Conservation (phyloP, 1,284 basidiomycete species). For the Sporisorium iseilematis-ciliati region DNA sequence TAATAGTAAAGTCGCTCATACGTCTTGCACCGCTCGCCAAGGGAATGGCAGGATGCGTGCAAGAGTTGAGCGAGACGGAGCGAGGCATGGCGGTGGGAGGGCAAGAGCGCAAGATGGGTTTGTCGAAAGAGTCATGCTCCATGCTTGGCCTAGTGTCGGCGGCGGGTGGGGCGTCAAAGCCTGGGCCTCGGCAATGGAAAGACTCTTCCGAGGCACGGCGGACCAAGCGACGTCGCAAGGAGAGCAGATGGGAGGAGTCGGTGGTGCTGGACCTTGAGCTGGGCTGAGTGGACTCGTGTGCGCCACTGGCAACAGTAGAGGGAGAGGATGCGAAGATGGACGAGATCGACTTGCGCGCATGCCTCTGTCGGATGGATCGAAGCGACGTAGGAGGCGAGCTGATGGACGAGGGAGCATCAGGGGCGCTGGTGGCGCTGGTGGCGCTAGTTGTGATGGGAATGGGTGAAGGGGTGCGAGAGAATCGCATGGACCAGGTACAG, state of each 20-base stretch:
- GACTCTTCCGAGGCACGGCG: slow-evolving; percentile 29
- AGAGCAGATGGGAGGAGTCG: neutral
- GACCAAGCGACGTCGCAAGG: slow-evolving; percentile 11
- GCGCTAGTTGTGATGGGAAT: neutral
- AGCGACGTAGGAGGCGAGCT: slow-evolving; percentile 23
- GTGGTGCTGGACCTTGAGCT: neutral
- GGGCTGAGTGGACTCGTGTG: neutral
- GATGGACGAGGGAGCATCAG: neutral
- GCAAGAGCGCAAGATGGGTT: slow-evolving; percentile 4
- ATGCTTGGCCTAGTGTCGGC: slow-evolving; percentile 19
- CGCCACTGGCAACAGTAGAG: neutral
- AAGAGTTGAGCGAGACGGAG: slow-evolving; percentile 17
- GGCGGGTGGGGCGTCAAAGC: slow-evolving; percentile 26
- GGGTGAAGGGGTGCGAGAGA: slow-evolving; percentile 14
- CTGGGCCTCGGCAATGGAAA: slow-evolving; percentile 35
- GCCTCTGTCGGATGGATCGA: slow-evolving; percentile 35
- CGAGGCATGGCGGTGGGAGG: slow-evolving; percentile 5
- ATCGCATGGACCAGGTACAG: slow-evolving; percentile 16
- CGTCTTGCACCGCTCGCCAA: slow-evolving; percentile 11
- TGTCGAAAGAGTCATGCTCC: neutral
- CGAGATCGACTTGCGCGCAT: slow-evolving; percentile 28
- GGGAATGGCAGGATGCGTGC: neutral
- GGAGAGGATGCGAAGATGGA: slow-evolving; percentile 13
- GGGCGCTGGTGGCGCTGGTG: slow-evolving; percentile 2
- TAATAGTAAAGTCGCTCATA: slow-evolving; percentile 30